These are phyloP conservation scores for Rhizopogon rudus DNA, from an alignment of 768 basidiomycete species.

Conservation along the genomic window DNA sequence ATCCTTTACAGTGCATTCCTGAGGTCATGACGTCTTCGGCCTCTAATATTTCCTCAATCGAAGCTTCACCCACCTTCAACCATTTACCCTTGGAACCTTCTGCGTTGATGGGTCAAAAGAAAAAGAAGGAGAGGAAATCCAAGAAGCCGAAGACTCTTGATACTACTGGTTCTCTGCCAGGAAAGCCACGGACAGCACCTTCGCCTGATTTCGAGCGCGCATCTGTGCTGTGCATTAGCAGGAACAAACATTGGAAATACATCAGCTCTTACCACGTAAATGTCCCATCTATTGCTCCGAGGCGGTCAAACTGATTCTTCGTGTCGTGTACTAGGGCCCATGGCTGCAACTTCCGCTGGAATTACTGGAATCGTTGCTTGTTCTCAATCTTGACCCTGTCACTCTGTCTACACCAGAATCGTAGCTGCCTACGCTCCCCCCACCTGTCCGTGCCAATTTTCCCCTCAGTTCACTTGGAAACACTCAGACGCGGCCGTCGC, in stretches of 20 bases:
- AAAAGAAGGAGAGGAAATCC: constrained; percentile 67
- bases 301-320: background rate
- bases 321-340: constrained; percentile 54
- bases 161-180: constrained; percentile 16
- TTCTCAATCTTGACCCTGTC: constrained; percentile 72
- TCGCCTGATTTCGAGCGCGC: constrained; percentile 45
- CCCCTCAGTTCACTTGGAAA: constrained; percentile 7
- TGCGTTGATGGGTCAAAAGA: constrained; percentile 38
- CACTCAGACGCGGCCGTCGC: constrained; percentile 15
- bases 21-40: constrained; percentile 9
- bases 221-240: constrained; percentile 76
- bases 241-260: constrained; percentile 93
- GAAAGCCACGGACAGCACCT: constrained; percentile 24
- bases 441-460: constrained; percentile 10
- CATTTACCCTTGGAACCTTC: constrained; percentile 15
- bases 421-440: constrained; percentile 31
- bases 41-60: constrained; percentile 18
- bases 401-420: constrained; percentile 47
- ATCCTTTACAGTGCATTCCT: background rate
- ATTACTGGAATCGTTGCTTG: constrained; percentile 74
- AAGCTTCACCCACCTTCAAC: constrained; percentile 16
- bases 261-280: constrained; percentile 88
- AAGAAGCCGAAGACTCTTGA: constrained; percentile 51
- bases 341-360: constrained; percentile 90
- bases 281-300: constrained; percentile 14